Evolutionary conservation across 352 stramenopile genomes (phyloP).

Genomic region (Globisporangium nagaii): DNA sequence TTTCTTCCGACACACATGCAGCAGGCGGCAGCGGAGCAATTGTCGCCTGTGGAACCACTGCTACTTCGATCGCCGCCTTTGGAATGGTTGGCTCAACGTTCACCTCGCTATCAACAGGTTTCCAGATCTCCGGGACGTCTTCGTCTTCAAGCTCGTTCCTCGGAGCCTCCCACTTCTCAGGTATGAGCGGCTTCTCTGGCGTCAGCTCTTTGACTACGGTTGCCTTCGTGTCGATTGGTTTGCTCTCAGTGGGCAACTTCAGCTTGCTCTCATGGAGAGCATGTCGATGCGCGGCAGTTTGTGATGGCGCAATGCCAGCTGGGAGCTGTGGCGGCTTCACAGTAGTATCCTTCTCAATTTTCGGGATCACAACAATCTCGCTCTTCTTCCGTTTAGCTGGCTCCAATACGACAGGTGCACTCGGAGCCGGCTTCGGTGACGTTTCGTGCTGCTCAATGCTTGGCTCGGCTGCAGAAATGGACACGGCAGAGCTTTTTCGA

Average conservation of each 20-base stretch:
- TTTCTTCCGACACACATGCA: slow-evolving; percentile 3
- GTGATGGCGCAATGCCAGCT: neutral
- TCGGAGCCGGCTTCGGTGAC: neutral
- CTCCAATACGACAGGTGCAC: neutral
- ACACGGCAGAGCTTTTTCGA: neutral
- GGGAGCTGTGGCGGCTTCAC: neutral
- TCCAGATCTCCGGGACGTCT: no score
- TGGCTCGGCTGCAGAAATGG: neutral
- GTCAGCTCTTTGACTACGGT: neutral
- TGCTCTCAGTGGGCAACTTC: neutral
- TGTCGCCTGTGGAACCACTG: slow-evolving; percentile 6
- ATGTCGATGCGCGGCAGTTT: neutral
- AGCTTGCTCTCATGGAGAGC: neutral
- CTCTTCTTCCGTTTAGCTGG: slow-evolving; percentile 6
- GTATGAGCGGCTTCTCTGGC: neutral
- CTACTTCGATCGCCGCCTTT: neutral
- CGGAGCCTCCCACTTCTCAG: neutral
- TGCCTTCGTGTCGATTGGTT: neutral
- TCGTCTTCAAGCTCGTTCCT: neutral
- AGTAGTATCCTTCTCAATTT: slow-evolving; percentile 10
- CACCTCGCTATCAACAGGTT: no score
- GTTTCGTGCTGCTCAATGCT: neutral
- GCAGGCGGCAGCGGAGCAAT: neutral
- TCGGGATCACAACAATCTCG: slow-evolving; percentile 14
- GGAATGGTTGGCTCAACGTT: neutral